Evolutionary conservation across 805 yeast genomes (phyloP), one percentile per base, ranked within the genome.

Genomic region (Ogataea trehaloabstinens): DNA sequence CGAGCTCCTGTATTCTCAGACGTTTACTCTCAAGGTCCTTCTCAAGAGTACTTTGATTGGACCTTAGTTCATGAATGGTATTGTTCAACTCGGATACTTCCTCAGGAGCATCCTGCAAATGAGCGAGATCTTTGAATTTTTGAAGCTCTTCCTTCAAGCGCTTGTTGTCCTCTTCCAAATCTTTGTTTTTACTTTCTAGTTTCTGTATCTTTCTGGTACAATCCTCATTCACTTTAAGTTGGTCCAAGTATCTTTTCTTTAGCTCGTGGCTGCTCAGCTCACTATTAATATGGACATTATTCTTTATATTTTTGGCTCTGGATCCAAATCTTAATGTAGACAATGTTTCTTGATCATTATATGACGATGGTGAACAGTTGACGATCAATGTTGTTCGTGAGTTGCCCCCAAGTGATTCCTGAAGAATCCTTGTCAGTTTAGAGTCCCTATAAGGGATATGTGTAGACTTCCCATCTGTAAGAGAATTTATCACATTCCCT

Each of bases 331-430:
- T 63, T 40, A 88, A 61, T 0, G 90, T 80, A 4, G 88, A 79
- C 5, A 85, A 42, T 0, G 95, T 84, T 51, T 85, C 93, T 13
- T 63, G 57, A 36, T 71, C 78, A 49, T 85, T 76, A 22, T 60
- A 55, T 3, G 65, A 53, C 0, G 82, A 68, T 0, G 87, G 83
- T 0, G 93, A 84, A 46, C 93, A 84, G 47, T 82, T 82, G 28
- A 86, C 71, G 13, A 88, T 76, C 34, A 87, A 64, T 2, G 85
- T 74, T 0, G 95, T 88, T 36, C 88, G 68, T 3, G 90, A 79
- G 57, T 87, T 86, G 1, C 95, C 95, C 5, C 95, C 93, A 17
- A 87, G 63, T 0, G 91, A 79, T 48, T 84, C 89, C 55, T 84
- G 90, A 24, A 87, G 61, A 11, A 88, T 78, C 44, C 91, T 68